phyloP scores from a whole-genome alignment of 345 rosid genomes.

The Lepidium didymum region DNA sequence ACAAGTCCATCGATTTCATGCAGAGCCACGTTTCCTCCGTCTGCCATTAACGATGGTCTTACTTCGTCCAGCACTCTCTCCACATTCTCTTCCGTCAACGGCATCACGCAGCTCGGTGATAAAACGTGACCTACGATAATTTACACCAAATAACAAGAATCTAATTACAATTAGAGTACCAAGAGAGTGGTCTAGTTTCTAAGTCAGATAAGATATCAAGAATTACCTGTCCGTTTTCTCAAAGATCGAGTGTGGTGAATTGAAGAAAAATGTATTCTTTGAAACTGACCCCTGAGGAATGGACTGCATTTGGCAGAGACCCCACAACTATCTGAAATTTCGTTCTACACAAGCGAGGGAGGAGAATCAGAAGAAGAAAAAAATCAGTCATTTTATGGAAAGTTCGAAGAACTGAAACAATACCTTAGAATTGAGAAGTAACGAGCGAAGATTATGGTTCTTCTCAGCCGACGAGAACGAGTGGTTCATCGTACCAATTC shows the following conservation, averaged over 20 bases:
- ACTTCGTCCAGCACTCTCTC: constrained; percentile 86
- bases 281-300: constrained; percentile 43
- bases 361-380: not conserved
- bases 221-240: constrained; percentile 36
- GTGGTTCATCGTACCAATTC: constrained; percentile 24
- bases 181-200: not conserved
- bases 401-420: not conserved
- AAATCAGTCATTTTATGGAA: not conserved
- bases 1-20: constrained; percentile 94
- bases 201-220: not conserved
- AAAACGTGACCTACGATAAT: constrained; percentile 34
- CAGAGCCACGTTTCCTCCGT: constrained; percentile 90
- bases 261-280: constrained; percentile 16
- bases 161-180: not conserved
- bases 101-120: constrained; percentile 62
- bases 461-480: constrained; percentile 25
- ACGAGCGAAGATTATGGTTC: constrained; percentile 19
- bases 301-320: constrained; percentile 40
- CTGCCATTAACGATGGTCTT: constrained; percentile 84
- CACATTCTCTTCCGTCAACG: constrained; percentile 85
- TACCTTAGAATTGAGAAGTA: constrained; percentile 36
- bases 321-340: constrained; percentile 34
- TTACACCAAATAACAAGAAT: constrained; percentile 1
- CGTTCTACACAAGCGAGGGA: constrained; percentile 28
- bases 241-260: constrained; percentile 16